Conservation (phyloP, 345 rosid species). For the Xanthoceras sorbifolium region DNA sequence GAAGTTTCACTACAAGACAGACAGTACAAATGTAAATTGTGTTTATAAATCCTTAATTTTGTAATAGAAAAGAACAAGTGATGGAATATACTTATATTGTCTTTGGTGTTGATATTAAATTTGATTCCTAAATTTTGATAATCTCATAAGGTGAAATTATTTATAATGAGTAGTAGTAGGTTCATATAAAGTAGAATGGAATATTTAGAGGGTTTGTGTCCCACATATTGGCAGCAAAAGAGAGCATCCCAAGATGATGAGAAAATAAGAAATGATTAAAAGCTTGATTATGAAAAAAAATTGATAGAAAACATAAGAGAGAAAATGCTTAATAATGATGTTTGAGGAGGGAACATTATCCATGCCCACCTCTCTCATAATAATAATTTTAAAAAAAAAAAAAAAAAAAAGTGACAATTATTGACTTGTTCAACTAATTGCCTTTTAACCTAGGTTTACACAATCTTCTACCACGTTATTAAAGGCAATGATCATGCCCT, state of each 20-base stretch:
- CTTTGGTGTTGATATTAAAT: too few species aligned
- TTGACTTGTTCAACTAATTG: neutral
- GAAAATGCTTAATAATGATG: conserved; percentile 34
- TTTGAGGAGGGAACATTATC: conserved; percentile 31
- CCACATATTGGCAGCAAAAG: conserved; percentile 29
- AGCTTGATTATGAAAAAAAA: conserved; percentile 28
- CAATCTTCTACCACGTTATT: neutral
- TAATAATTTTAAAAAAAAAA: conserved; percentile 1
- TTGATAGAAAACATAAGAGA: conserved; percentile 31
- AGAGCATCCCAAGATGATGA: conserved; percentile 46
- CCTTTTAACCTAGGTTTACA: conserved; percentile 12
- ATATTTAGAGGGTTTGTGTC: conserved; percentile 33
- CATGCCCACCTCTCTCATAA: conserved; percentile 13
- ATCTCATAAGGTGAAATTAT: neutral
- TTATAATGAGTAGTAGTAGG: neutral
- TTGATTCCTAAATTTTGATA: neutral
- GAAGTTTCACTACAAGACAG: neutral
- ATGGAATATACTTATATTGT: neutral
- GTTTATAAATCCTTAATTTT: neutral
- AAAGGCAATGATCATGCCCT: neutral
- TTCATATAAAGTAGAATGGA: neutral
- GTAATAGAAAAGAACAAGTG: neutral
- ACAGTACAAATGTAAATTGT: neutral
- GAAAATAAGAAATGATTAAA: conserved; percentile 16
- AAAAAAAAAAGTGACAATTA: neutral